Evolutionary conservation across 2,329 filamentous ascomycete genomes (phyloP).

Genomic region (Aspergillus pseudoviridinutans): DNA sequence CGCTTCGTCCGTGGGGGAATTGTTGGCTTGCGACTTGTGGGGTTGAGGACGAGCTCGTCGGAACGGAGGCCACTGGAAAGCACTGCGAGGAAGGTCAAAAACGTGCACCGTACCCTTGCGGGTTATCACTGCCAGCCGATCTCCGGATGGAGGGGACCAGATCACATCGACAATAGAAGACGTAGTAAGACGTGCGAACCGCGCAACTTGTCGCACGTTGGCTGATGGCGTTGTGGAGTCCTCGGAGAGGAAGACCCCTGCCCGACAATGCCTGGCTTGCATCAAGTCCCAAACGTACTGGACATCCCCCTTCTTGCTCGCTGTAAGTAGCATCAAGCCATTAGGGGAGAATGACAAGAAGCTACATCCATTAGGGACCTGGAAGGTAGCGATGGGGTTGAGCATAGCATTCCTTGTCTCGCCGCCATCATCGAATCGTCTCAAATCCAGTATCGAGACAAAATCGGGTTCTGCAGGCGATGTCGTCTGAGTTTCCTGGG

Average conservation of each 20-base stretch:
- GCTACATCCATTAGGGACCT: constrained; percentile 47
- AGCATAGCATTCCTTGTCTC: constrained; percentile 32
- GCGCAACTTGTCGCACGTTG: constrained; percentile 74
- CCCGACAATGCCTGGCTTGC: constrained; percentile 43
- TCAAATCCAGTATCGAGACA: constrained; percentile 46
- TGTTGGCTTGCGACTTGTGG: constrained; percentile 33
- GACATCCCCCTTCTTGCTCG: constrained; percentile 47
- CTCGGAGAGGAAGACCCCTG: constrained; percentile 35
- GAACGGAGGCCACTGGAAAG: constrained; percentile 81
- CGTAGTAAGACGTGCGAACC: constrained; percentile 87
- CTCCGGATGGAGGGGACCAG: constrained; percentile 78
- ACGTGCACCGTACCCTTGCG: constrained; percentile 94
- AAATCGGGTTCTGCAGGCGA: constrained; percentile 40
- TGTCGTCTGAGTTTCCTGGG: constrained; percentile 35
- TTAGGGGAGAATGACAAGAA: constrained; percentile 48
- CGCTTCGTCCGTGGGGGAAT: constrained; percentile 46
- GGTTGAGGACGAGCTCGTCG: constrained; percentile 43
- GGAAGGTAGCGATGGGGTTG: constrained; percentile 43
- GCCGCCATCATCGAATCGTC: constrained; percentile 38
- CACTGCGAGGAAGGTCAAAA: constrained; percentile 76
- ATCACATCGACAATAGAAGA: constrained; percentile 85
- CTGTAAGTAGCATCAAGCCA: constrained; percentile 45
- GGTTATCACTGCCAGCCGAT: constrained; percentile 83
- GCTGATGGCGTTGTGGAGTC: constrained; percentile 27
- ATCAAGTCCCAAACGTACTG: constrained; percentile 50